Base-by-base conservation (phyloP, 148 eudicot genomes). In the Vaccinium darrowii region DNA sequence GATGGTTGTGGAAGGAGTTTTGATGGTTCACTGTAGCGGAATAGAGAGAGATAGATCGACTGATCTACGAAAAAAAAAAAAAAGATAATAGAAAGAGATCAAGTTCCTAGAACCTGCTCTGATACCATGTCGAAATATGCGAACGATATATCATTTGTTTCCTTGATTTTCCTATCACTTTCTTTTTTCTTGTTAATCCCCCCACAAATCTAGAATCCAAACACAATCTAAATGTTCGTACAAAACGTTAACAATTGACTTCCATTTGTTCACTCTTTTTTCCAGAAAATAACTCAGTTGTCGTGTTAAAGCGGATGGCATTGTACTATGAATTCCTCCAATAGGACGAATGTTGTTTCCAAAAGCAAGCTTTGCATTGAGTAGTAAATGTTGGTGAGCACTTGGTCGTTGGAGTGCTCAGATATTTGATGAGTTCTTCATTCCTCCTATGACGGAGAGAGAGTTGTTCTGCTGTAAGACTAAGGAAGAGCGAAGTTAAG, bases 271-370 rank as follows among this genome's bases (percentile, higher is more conserved):
- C 77, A 72, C 91, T 91, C 75, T n/a, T 85, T 90, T 25, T 86
- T 39, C 93, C 91, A 91, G 79, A 89, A 91, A 78, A 89, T 89
- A 77, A 88, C 74, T 78, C 91, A 91, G 85, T 84, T 23, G 93
- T 86, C 89, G 88, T 84, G 27, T 87, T 81, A 62, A 91, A 88
- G 30, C 91, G 87, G 73, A 84, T 87, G 65, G 85, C 86, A 57
- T 91, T 91, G 81, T 91, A 90, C 85, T 86, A 81, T 12, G 91
- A 89, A 71, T 91, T 60, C 85, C 93, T 87, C 91, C 93, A 89
- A 69, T 91, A 89, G 47, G 93, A 91, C 86, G 81, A 85, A 58
- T 88, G 76, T 47, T 91, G 93, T 81, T 91, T 91, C 93, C 93
- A 91, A 85, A 91, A 87, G 85, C 93, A 91, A 84, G 93, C 90